These are phyloP conservation scores for Boehmeria nivea DNA, from an alignment of 306 rosid genomes.

Conservation along the genomic window DNA sequence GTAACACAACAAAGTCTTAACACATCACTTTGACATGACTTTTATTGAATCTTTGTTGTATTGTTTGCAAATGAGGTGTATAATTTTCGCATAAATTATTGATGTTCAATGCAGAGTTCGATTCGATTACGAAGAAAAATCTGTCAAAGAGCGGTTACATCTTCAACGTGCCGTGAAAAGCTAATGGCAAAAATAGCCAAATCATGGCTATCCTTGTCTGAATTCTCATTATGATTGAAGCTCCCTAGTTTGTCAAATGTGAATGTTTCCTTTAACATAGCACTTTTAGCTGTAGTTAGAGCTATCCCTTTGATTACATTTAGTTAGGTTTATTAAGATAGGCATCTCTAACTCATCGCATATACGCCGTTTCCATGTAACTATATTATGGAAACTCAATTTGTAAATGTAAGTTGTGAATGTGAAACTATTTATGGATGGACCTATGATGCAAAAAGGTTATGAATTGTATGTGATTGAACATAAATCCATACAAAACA, in stretches of 20 bases:
- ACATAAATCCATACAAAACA: too few species aligned
- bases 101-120: conserved; percentile 2
- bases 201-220: too few species aligned
- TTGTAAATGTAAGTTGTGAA: conserved; percentile 26
- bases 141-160: not conserved
- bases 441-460: too few species aligned
- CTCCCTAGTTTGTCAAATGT: conserved; percentile 4
- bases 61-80: not conserved
- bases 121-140: not conserved
- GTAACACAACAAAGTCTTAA: too few species aligned
- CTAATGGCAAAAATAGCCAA: not conserved
- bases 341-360: conserved; percentile 1
- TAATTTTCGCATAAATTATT: not conserved
- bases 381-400: conserved; percentile 15
- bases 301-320: conserved; percentile 16
- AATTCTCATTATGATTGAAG: too few species aligned
- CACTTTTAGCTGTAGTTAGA: conserved; percentile 21
- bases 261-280: conserved; percentile 11
- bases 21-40: too few species aligned
- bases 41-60: not conserved
- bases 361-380: conserved; percentile 19
- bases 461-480: too few species aligned
- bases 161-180: not conserved
- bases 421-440: conserved; percentile 4
- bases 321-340: conserved; percentile 12